phyloP scores from a whole-genome alignment of 768 basidiomycete genomes.

The Hygrophorus russula region DNA sequence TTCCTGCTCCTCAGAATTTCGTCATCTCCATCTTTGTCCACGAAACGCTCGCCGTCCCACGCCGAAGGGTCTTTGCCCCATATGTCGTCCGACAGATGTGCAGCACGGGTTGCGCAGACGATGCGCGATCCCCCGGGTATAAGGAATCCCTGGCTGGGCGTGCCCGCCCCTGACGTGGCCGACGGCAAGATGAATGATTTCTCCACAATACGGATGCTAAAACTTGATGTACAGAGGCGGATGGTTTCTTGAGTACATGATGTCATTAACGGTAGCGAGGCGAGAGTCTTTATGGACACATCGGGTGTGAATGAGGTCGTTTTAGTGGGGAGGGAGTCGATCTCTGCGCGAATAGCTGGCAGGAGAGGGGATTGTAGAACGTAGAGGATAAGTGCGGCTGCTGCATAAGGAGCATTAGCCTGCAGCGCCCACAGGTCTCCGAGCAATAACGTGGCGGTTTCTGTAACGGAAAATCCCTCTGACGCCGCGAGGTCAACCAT shows the following conservation, averaged over 20 bases:
- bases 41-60: conserved; percentile 3
- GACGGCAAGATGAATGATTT: conserved; percentile 1
- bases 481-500: not conserved
- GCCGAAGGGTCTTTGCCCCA: conserved; percentile 1
- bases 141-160: too few relatives aligned
- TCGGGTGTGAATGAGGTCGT: not conserved
- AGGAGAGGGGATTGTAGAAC: conserved; percentile 2
- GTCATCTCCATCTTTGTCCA: conserved; percentile 1
- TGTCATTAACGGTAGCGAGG: not conserved
- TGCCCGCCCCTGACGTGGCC: not conserved
- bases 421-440: conserved; percentile 5
- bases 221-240: conserved; percentile 3
- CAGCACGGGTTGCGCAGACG: not conserved
- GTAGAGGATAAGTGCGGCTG: conserved; percentile 2
- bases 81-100: not conserved
- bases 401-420: conserved; percentile 3
- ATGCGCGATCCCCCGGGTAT: too few relatives aligned
- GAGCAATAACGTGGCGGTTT: conserved; percentile 1
- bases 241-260: conserved; percentile 5
- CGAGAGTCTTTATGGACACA: too few relatives aligned
- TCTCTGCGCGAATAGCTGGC: conserved; percentile 3
- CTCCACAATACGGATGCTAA: conserved; percentile 4
- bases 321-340: conserved; percentile 5
- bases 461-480: conserved; percentile 1
- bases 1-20: not conserved